Evolutionary conservation across 345 rosid genomes (phyloP).

Genomic region (Boechera retrofracta): DNA sequence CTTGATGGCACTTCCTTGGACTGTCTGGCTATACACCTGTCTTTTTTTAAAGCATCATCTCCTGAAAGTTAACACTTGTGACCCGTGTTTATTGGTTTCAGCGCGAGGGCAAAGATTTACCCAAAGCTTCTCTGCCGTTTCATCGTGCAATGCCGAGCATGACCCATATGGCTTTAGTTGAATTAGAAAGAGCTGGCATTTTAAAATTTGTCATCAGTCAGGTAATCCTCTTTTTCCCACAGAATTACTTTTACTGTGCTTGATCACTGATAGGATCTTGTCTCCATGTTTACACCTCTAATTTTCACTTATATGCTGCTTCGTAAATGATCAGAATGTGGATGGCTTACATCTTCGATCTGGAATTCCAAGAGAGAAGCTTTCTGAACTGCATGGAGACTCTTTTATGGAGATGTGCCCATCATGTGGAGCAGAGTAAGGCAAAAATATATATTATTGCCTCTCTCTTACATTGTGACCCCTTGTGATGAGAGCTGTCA

Average conservation of each 20-base stretch:
- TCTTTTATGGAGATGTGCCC: conserved; percentile 94
- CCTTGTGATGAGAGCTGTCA: conserved; percentile 14
- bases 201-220: conserved; percentile 90
- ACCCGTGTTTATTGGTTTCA: conserved; percentile 41
- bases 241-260: neutral
- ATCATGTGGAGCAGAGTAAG: conserved; percentile 88
- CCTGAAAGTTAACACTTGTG: conserved; percentile 27
- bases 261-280: conserved; percentile 21
- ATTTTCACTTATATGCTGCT: conserved; percentile 15
- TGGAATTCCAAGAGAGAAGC: conserved; percentile 97
- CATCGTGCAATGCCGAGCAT: conserved; percentile 98
- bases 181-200: conserved; percentile 84
- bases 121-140: conserved; percentile 90
- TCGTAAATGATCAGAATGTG: conserved; percentile 62
- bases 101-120: conserved; percentile 91
- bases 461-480: neutral
- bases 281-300: neutral
- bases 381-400: conserved; percentile 92
- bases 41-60: conserved; percentile 1
- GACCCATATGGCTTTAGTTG: conserved; percentile 98
- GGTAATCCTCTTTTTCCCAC: conserved; percentile 46
- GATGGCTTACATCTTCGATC: conserved; percentile 99
- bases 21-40: neutral
- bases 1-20: neutral
- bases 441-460: conserved; percentile 24